These are phyloP conservation scores for Chrysosporium keratinophilum DNA, from an alignment of 2,329 filamentous ascomycete species.

Conservation along the genomic window DNA sequence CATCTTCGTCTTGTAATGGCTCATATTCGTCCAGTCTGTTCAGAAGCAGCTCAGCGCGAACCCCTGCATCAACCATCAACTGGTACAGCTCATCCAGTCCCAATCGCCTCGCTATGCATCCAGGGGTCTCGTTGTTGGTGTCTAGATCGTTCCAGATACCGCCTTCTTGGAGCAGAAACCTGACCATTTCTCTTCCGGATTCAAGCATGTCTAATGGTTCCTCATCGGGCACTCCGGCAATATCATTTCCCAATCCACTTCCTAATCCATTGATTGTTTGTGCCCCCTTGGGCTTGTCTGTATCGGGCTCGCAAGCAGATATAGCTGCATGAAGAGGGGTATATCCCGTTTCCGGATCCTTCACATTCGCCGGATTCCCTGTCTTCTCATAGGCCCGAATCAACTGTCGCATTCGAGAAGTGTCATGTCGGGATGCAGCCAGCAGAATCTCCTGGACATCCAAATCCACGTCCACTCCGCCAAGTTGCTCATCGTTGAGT, in stretches of 20 bases:
- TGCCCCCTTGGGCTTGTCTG: constrained; percentile 19
- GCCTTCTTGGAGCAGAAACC: constrained; percentile 70
- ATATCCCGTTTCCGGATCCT: constrained; percentile 74
- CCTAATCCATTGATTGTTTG: constrained; percentile 19
- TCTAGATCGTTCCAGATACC: constrained; percentile 98
- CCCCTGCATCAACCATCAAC: constrained; percentile 77
- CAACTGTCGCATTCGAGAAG: constrained; percentile 56
- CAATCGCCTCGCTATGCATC: constrained; percentile 65
- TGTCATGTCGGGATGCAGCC: constrained; percentile 57
- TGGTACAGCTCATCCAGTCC: constrained; percentile 64
- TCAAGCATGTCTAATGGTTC: constrained; percentile 36
- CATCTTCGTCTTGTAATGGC: constrained; percentile 45
- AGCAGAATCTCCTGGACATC: constrained; percentile 52
- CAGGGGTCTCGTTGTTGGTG: constrained; percentile 75
- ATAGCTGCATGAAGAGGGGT: constrained; percentile 86
- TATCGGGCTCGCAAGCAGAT: constrained; percentile 52
- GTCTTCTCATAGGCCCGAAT: constrained; percentile 44
- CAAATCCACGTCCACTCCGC: constrained; percentile 26
- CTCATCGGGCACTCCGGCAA: constrained; percentile 19
- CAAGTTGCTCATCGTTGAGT: constrained; percentile 6
- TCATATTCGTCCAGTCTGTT: constrained; percentile 74
- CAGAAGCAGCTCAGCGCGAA: constrained; percentile 79
- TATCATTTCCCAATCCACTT: constrained; percentile 22
- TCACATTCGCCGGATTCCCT: constrained; percentile 56
- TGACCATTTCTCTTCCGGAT: constrained; percentile 56